Evolutionary conservation across 306 rosid species (phyloP).

Genomic region (Malus domestica): DNA sequence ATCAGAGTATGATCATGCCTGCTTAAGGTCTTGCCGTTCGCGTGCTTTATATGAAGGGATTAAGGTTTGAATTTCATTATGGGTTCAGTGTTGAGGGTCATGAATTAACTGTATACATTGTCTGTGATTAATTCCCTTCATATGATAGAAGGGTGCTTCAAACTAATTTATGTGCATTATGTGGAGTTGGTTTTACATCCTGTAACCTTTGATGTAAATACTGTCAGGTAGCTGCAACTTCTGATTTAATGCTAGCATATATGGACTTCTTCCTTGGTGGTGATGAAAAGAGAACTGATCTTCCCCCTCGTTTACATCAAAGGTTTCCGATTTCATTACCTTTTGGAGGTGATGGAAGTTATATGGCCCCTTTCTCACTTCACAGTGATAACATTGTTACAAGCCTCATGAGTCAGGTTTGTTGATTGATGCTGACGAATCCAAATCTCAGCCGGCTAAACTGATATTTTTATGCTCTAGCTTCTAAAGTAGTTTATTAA

Average conservation of each 20-base stretch:
- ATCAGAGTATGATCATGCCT: slow-evolving; percentile 93
- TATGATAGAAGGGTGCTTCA: neutral
- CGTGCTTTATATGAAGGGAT: slow-evolving; percentile 99
- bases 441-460: neutral
- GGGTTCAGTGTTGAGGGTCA: neutral
- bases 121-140: neutral
- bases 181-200: neutral
- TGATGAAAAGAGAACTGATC: slow-evolving; percentile 92
- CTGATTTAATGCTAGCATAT: slow-evolving; percentile 93
- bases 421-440: slow-evolving; percentile 24
- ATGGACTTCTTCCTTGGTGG: slow-evolving; percentile 97
- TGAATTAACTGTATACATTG: neutral
- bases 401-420: slow-evolving; percentile 97
- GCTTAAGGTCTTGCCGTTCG: slow-evolving; percentile 93
- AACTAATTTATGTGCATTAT: neutral
- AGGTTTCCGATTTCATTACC: slow-evolving; percentile 79
- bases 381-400: slow-evolving; percentile 87
- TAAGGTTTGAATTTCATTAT: slow-evolving; percentile 50
- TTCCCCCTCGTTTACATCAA: slow-evolving; percentile 76
- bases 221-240: slow-evolving; percentile 80
- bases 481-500: neutral
- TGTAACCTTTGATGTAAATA: slow-evolving; percentile 8
- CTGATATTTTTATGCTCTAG: neutral
- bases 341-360: slow-evolving; percentile 98
- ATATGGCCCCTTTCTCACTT: slow-evolving; percentile 88